phyloP scores from a whole-genome alignment of 805 yeast species.

The Suhomyces kilbournensis region DNA sequence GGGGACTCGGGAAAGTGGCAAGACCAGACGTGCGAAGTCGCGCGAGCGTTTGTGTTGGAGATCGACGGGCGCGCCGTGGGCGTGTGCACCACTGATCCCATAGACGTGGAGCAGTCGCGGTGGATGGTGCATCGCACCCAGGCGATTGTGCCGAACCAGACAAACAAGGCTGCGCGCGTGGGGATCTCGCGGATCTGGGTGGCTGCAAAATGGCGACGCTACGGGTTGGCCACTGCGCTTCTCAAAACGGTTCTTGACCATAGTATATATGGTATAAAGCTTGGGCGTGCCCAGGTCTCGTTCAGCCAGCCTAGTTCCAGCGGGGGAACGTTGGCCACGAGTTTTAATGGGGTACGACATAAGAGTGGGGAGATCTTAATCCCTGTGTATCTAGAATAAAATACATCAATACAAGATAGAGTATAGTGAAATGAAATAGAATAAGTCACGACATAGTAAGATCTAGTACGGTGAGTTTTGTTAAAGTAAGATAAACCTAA shows the following conservation, averaged over 20 bases:
- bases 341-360: conserved; percentile 55
- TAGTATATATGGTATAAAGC: conserved; percentile 47
- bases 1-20: conserved; percentile 33
- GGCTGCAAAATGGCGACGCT: conserved; percentile 44
- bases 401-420: background rate
- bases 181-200: conserved; percentile 47
- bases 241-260: conserved; percentile 42
- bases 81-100: conserved; percentile 50
- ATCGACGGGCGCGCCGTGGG: conserved; percentile 51
- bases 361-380: conserved; percentile 48
- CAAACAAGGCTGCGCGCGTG: conserved; percentile 29
- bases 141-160: conserved; percentile 45
- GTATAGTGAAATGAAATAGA: too few relatives aligned
- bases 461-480: too few relatives aligned
- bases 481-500: too few relatives aligned
- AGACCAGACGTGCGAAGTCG: conserved; percentile 8
- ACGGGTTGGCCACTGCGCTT: conserved; percentile 48
- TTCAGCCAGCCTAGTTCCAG: conserved; percentile 73
- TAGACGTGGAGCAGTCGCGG: conserved; percentile 35
- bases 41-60: conserved; percentile 48
- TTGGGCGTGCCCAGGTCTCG: conserved; percentile 47
- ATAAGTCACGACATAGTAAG: too few relatives aligned
- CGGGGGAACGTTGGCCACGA: conserved; percentile 58
- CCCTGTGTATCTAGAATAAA: conserved; percentile 46
- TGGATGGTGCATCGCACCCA: conserved; percentile 63